Evolutionary conservation across 371 early-diverging fungal genomes (phyloP).

Genomic region (Zopfochytrium polystomum): DNA sequence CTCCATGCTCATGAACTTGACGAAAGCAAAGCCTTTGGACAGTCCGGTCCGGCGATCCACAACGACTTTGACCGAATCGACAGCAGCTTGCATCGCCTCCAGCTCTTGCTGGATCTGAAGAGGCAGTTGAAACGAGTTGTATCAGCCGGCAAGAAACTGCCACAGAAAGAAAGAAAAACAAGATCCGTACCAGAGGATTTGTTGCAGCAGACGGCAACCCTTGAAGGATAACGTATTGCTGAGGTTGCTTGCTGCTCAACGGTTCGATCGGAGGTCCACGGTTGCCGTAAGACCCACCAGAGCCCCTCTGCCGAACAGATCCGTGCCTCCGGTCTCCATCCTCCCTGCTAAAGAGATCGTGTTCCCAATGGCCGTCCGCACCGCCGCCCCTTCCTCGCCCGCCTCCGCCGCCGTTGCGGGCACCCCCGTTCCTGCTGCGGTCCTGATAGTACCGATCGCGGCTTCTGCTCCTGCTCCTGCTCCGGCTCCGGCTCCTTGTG

Average conservation of each 20-base stretch:
- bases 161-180: background rate
- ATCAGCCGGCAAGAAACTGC: slow-evolving; percentile 4
- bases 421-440: background rate
- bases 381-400: background rate
- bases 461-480: slow-evolving; percentile 7
- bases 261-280: background rate
- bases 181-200: slow-evolving; percentile 7
- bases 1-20: slow-evolving; percentile 61
- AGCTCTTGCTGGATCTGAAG: slow-evolving; percentile 12
- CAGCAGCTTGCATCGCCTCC: slow-evolving; percentile 7
- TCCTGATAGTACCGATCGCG: slow-evolving; percentile 1
- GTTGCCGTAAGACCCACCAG: too few species aligned
- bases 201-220: slow-evolving; percentile 9
- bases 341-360: background rate
- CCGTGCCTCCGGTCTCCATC: slow-evolving; percentile 9
- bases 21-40: slow-evolving; percentile 63
- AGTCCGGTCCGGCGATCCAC: slow-evolving; percentile 20
- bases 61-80: slow-evolving; percentile 19
- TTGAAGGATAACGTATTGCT: slow-evolving; percentile 25
- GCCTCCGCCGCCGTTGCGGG: background rate
- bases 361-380: background rate
- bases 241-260: background rate
- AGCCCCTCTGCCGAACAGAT: background rate
- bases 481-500: slow-evolving; percentile 3
- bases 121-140: background rate